These are phyloP conservation scores for Aureobasidium zeae DNA, from an alignment of 2,329 filamentous ascomycete genomes.

Conservation along the genomic window DNA sequence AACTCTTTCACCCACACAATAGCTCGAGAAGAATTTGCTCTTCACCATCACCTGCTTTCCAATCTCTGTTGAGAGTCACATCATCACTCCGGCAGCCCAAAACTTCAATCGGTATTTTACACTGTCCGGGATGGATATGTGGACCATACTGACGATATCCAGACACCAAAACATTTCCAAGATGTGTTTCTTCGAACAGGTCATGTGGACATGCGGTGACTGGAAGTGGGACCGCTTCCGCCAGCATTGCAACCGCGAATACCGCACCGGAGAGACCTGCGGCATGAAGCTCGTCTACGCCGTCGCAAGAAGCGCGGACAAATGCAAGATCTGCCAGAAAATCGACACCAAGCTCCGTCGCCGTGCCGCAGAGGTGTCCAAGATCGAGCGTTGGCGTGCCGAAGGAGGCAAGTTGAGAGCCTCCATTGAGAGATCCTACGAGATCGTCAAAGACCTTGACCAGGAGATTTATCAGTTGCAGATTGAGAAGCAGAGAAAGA, in stretches of 20 bases:
- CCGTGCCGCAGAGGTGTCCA: conserved; percentile 61
- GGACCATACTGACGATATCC: neutral
- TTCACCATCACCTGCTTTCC: too few species aligned
- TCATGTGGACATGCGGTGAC: conserved; percentile 74
- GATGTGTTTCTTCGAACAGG: conserved; percentile 97
- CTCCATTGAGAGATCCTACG: conserved; percentile 57
- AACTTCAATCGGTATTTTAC: neutral
- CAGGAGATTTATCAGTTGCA: conserved; percentile 57
- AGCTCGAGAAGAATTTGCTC: neutral
- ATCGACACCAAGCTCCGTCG: conserved; percentile 76
- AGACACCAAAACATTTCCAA: conserved; percentile 19
- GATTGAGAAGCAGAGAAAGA: conserved; percentile 22
- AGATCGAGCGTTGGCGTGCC: conserved; percentile 66
- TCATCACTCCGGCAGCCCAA: neutral
- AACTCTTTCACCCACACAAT: neutral
- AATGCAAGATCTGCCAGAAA: conserved; percentile 81
- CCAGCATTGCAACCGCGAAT: conserved; percentile 87
- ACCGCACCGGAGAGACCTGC: conserved; percentile 92
- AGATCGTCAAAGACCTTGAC: conserved; percentile 63
- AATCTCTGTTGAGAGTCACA: neutral
- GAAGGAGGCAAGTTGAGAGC: conserved; percentile 55
- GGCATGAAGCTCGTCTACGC: conserved; percentile 82
- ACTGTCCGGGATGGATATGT: neutral
- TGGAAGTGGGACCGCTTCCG: conserved; percentile 94
- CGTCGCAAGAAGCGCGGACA: conserved; percentile 53